Evolutionary conservation across 2,329 filamentous ascomycete genomes (phyloP), one percentile per base, ranked within the genome.

Genomic region (Teratosphaeria pseudoeucalypti): DNA sequence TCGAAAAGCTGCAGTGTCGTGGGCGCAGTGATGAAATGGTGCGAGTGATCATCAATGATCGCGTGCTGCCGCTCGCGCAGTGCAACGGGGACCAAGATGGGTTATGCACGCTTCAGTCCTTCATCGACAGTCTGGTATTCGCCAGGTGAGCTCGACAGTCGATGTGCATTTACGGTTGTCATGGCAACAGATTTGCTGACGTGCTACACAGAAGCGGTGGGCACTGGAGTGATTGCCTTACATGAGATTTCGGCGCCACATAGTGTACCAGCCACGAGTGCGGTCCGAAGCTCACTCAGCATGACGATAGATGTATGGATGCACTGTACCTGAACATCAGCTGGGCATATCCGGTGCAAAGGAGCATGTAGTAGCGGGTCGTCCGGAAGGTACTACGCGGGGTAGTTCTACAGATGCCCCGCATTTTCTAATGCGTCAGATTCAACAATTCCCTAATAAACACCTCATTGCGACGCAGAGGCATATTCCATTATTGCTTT

Each of bases 1-100:
- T 96, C 39, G 92, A 96, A 79, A 94, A 92, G 79, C 85, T 96
- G 82, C 74, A 74, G 49, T 96, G 92, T 72, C 71, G 71, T 2
- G 76, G 70, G 14, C 72, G 75, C n/a, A 64, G 74, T 1, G 83
- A 90, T 68, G 88, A 94, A 72, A 78, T 87, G 57, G 89, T 96
- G 11, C 81, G 92, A 43, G 79, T 95, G 4, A 75, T 96, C 61
- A 78, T 96, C 39, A 96, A 96, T 73, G 90, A 95, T 69, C 82
- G 89, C 27, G 89, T 96, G 2, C 78, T 92, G 60, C 84, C 85
- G 11, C 73, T 95, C 59, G 76, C 82, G 64, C 85, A 81, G 55
- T 96, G 92, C 72, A 80, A 79, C 11, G 85, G 80, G 3, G 90
- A 96, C 73, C 68, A 73, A 55, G 73, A 86, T 57, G 91, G 91